Evolutionary conservation across 371 early-diverging fungal genomes (phyloP).

Genomic region (Actinomortierella ambigua): DNA sequence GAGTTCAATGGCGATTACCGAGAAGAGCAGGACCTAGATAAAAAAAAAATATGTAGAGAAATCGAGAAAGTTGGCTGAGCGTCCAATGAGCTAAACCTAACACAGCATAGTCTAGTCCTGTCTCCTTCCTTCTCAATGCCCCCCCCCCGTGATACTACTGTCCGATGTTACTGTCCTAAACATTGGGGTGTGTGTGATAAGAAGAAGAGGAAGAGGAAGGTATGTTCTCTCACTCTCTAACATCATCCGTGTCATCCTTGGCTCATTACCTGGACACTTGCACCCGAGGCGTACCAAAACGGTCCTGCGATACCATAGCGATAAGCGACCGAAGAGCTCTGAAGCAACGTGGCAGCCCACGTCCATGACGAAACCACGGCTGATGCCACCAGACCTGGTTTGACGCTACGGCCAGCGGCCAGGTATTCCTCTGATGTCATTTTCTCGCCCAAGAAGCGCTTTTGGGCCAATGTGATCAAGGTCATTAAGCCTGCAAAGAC

Average conservation of each 20-base stretch:
- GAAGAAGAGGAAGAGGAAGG: neutral
- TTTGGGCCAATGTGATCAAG: constrained; percentile 60
- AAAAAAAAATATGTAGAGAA: too few species aligned
- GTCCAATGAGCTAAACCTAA: neutral
- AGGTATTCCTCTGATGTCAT: constrained; percentile 71
- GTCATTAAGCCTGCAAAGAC: constrained; percentile 67
- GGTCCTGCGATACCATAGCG: constrained; percentile 68
- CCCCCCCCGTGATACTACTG: too few species aligned
- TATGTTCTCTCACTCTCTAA: too few species aligned
- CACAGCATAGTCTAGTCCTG: neutral
- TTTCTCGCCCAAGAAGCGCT: constrained; percentile 63
- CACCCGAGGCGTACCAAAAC: constrained; percentile 75
- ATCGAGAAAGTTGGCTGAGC: neutral
- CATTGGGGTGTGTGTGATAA: neutral
- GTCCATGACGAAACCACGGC: constrained; percentile 74
- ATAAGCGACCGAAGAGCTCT: constrained; percentile 70
- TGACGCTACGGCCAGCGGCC: constrained; percentile 68
- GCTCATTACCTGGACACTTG: constrained; percentile 62
- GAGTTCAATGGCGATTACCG: constrained; percentile 71
- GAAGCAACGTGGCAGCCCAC: constrained; percentile 72
- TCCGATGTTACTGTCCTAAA: too few species aligned
- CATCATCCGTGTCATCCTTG: neutral
- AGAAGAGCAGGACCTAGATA: constrained; percentile 61
- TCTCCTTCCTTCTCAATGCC: too few species aligned
- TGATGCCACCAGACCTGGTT: constrained; percentile 71